These are phyloP conservation scores for Melampsora larici-populina DNA, from an alignment of 1,284 basidiomycete genomes.

Conservation along the genomic window DNA sequence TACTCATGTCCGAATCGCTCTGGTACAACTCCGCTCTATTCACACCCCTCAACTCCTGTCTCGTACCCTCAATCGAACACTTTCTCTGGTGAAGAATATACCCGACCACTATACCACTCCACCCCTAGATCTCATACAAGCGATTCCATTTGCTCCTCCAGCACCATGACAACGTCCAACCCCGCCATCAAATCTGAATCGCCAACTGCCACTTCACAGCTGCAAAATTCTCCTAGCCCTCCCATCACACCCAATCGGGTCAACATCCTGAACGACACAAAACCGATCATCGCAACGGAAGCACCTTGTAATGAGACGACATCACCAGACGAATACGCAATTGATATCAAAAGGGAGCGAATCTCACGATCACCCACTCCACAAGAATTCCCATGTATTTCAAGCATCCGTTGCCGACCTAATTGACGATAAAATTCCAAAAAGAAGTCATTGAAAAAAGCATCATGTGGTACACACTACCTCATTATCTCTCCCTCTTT, in stretches of 20 bases:
- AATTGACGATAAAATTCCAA: neutral
- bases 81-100: neutral
- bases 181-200: neutral
- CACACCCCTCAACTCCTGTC: neutral
- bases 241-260: neutral
- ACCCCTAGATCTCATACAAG: neutral
- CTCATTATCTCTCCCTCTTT: neutral
- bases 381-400: neutral
- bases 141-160: constrained; percentile 1
- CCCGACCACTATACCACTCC: neutral
- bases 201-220: neutral
- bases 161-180: neutral
- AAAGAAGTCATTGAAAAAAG: neutral
- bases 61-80: neutral
- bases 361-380: constrained; percentile 1
- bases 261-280: neutral
- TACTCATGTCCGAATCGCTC: neutral
- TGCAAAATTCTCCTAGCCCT: neutral
- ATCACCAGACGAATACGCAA: neutral
- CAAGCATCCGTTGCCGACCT: neutral
- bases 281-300: neutral
- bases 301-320: neutral
- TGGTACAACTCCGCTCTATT: neutral
- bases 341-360: neutral
- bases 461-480: neutral